These are phyloP conservation scores for Saccharomyces uvarum DNA, from an alignment of 1,139 yeast genomes.

Conservation along the genomic window DNA sequence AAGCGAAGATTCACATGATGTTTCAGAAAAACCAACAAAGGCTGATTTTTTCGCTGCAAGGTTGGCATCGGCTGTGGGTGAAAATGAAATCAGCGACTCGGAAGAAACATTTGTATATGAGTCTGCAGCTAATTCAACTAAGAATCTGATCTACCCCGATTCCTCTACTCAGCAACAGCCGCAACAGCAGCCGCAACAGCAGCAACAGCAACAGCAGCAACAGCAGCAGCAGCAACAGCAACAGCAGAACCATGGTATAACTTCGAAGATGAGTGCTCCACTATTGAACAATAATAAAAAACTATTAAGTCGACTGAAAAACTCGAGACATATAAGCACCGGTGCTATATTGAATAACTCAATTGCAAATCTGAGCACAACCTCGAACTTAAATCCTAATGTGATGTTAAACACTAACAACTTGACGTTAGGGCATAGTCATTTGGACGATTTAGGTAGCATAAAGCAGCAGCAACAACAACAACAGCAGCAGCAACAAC, in stretches of 20 bases:
- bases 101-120: conserved; percentile 95
- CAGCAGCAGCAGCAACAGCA: conserved; percentile 1
- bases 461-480: conserved; percentile 5
- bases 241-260: conserved; percentile 19
- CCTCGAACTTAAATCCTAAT: conserved; percentile 8
- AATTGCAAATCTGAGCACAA: conserved; percentile 4
- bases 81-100: conserved; percentile 75
- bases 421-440: neutral
- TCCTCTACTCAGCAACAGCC: conserved; percentile 11
- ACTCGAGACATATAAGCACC: conserved; percentile 30
- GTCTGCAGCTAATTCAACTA: conserved; percentile 36
- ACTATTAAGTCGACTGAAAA: conserved; percentile 26
- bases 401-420: conserved; percentile 8
- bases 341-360: conserved; percentile 23
- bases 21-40: conserved; percentile 40
- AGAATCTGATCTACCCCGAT: conserved; percentile 29
- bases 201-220: conserved; percentile 4
- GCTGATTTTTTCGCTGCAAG: conserved; percentile 94
- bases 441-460: neutral
- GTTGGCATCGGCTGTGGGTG: conserved; percentile 89
- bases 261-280: conserved; percentile 30
- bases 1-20: conserved; percentile 4
- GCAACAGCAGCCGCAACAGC: conserved; percentile 7
- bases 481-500: conserved; percentile 10
- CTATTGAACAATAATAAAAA: conserved; percentile 27